These are phyloP conservation scores for Cydonia oblonga DNA, from an alignment of 331 rosid genomes.

Conservation along the genomic window DNA sequence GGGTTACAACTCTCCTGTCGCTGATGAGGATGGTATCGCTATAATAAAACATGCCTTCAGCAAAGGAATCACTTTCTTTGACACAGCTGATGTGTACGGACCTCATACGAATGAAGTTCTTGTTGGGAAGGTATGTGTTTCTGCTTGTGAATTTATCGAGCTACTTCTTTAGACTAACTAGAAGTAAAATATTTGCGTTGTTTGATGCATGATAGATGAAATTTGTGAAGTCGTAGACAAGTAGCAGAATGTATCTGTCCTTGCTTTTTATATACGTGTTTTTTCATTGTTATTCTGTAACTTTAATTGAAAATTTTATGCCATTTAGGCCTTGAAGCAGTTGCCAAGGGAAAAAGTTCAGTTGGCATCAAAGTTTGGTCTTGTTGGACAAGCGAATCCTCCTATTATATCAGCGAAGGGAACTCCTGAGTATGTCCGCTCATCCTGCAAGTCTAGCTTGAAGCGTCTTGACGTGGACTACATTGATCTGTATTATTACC, in stretches of 20 bases:
- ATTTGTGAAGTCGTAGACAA: no score
- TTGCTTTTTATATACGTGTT: no score
- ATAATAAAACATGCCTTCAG: slow-evolving; percentile 17
- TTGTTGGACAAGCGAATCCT: background rate
- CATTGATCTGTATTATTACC: background rate
- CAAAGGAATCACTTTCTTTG: slow-evolving; percentile 60
- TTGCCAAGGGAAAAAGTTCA: slow-evolving; percentile 63
- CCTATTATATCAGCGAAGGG: slow-evolving; percentile 24
- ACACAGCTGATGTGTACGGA: slow-evolving; percentile 53
- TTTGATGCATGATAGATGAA: background rate
- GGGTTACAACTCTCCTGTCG: slow-evolving; percentile 18
- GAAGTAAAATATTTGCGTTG: no score
- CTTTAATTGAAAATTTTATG: background rate
- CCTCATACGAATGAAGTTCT: slow-evolving; percentile 36
- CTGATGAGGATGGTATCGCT: slow-evolving; percentile 20
- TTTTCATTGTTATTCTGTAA: no score
- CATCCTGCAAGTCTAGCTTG: background rate
- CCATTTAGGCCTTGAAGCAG: slow-evolving; percentile 39
- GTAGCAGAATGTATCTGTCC: no score
- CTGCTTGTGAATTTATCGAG: background rate
- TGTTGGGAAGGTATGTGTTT: slow-evolving; percentile 46
- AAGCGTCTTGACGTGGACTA: background rate
- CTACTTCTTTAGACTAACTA: no score
- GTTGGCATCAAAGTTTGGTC: slow-evolving; percentile 69
- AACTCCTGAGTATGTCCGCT: slow-evolving; percentile 50